These are phyloP conservation scores for Cynanchum wilfordii DNA, from an alignment of 257 asterid species.

Conservation along the genomic window DNA sequence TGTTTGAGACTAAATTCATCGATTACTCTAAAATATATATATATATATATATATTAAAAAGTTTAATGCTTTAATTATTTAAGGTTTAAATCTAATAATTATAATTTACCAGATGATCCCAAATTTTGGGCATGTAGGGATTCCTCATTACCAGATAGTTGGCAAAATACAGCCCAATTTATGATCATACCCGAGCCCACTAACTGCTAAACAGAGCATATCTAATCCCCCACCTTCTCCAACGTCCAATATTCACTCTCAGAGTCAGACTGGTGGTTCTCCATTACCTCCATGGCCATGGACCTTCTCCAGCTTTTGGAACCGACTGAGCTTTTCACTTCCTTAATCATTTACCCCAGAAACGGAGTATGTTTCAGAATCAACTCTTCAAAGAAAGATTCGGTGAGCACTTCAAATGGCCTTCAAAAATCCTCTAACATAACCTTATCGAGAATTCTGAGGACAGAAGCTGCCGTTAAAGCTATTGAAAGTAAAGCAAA, in stretches of 20 bases:
- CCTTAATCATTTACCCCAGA: constrained; percentile 1
- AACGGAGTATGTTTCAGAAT: not conserved
- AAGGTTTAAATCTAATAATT: too few species aligned
- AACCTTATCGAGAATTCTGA: constrained; percentile 57
- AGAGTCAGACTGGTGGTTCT: not conserved
- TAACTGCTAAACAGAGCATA: not conserved
- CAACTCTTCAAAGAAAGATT: constrained; percentile 28
- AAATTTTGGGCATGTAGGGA: too few species aligned
- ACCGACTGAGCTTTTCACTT: constrained; percentile 25
- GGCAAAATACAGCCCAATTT: too few species aligned
- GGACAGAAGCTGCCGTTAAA: constrained; percentile 70
- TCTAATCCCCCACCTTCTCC: not conserved
- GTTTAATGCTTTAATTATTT: too few species aligned
- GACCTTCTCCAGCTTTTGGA: constrained; percentile 40
- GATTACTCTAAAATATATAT: too few species aligned
- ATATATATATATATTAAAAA: too few species aligned
- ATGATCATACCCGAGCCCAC: too few species aligned
- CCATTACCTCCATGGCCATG: constrained; percentile 29
- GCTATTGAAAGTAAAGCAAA: constrained; percentile 63
- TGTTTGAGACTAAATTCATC: too few species aligned
- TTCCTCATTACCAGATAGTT: too few species aligned
- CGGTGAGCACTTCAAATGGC: constrained; percentile 28
- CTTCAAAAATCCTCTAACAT: constrained; percentile 49
- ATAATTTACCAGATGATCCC: too few species aligned
- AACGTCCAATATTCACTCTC: not conserved